Percentiles rank a stretch among this genome's conserved stretches.
phyloP scores from a whole-genome alignment of 2,329 filamentous ascomycete genomes.

The Pseudomassariella vexata region DNA sequence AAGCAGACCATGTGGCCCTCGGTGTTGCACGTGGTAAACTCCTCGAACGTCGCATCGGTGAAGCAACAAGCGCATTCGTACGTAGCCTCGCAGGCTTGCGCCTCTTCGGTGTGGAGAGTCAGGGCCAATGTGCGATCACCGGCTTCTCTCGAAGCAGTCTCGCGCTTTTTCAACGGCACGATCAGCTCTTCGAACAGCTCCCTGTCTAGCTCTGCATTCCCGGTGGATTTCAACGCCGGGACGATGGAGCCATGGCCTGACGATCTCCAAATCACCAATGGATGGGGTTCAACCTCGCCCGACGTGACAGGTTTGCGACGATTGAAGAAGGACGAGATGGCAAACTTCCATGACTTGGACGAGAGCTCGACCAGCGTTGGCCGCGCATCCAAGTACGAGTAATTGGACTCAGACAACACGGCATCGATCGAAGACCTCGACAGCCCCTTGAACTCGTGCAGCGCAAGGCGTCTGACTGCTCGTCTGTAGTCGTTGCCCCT shows the following conservation, averaged over 20 bases:
- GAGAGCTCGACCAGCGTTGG: constrained; percentile 63
- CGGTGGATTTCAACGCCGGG: constrained; percentile 61
- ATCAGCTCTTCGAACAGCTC: constrained; percentile 57
- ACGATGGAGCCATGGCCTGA: constrained; percentile 48
- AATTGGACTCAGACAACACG: constrained; percentile 75
- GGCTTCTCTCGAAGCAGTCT: constrained; percentile 36
- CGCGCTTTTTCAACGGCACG: constrained; percentile 41
- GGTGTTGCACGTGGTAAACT: constrained; percentile 64
- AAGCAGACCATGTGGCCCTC: constrained; percentile 72
- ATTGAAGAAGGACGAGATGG: constrained; percentile 65
- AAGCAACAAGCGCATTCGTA: constrained; percentile 79
- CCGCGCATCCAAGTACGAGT: constrained; percentile 68
- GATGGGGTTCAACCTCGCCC: constrained; percentile 53
- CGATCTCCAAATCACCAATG: constrained; percentile 56
- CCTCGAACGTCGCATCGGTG: constrained; percentile 63
- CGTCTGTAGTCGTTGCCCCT: constrained; percentile 61
- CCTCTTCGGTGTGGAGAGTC: constrained; percentile 51
- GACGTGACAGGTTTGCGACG: constrained; percentile 53
- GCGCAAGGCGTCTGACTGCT: constrained; percentile 62
- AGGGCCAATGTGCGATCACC: constrained; percentile 48
- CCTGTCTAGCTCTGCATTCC: constrained; percentile 56
- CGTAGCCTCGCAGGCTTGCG: constrained; percentile 47
- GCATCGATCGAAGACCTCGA: constrained; percentile 69
- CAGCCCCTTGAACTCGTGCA: constrained; percentile 70
- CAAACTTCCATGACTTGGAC: constrained; percentile 71